Base-by-base conservation (phyloP, 179 eudicot species). In the Silene coronaria region DNA sequence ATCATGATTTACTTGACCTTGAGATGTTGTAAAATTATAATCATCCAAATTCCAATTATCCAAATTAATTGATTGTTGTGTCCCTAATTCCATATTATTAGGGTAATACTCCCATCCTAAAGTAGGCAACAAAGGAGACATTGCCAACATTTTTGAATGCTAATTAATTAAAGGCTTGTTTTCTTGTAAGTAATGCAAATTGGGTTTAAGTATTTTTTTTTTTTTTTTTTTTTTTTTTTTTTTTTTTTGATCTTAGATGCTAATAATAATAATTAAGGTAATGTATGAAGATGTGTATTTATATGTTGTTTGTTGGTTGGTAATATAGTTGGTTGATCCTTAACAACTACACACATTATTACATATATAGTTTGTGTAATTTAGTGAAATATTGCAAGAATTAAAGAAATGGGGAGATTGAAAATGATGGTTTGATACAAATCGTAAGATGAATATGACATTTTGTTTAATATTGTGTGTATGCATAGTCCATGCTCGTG, bases 51-150 rank as follows among this genome's bases (percentile, higher is more conserved):
- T 59, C 34, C 70, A 65, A 7, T 78, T 27, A 42, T 73, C 74
- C 66, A 78, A 67, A 6, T 70, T 21, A 68, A 21, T 70, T 3
- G 24, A 11, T 55, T 73, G 67, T 13, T 73, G 36, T 53, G 76
- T 32, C 16, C 46, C 80, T 64, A 77, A 13, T 63, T 64, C 71
- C 58, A 66, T 23, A 24, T 8, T 8, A 38, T 77, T n/a, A n/a
- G n/a, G n/a, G n/a, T n/a, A 64, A 9, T 73, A 73, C 23, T 78
- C 77, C 77, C 77, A 78, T 28, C 58, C 81, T 36, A 73, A 58
- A 67, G 4, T 73, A 24, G 77, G 73, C 2, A 75, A 78, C 0
- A 73, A 13, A 34, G 81, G 77, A 73, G 81, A 73, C 67, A 78
- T 27, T 38, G 74, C 81, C 70, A 78, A 73, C 81, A 78, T 73